Percentiles rank a stretch among this genome's conserved stretches.
Evolutionary conservation across 1,284 basidiomycete genomes (phyloP).

Genomic region (Rhodotorula sp.): DNA sequence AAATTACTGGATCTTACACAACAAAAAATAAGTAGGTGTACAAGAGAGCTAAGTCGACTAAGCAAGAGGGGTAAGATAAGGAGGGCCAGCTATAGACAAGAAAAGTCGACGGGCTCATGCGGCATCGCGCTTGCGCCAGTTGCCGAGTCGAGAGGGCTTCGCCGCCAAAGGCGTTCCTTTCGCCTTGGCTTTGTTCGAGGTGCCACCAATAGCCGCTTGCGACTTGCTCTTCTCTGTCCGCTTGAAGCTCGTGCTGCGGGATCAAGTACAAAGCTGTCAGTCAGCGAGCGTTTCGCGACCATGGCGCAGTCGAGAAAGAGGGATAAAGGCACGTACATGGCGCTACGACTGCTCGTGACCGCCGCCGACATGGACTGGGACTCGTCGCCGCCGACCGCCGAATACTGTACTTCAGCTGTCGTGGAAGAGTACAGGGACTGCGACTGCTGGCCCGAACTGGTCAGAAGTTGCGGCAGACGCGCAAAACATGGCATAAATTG

Average conservation of each 20-base stretch:
- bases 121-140: too few species aligned
- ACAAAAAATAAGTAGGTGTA: too few species aligned
- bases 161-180: too few species aligned
- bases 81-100: too few species aligned
- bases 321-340: constrained; percentile 18
- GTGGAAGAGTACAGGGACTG: background rate
- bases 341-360: constrained; percentile 2
- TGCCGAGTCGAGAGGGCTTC: too few species aligned
- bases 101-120: too few species aligned
- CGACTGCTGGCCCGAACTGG: constrained; percentile 2
- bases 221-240: background rate
- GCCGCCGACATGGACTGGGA: constrained; percentile 4
- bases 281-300: background rate
- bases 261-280: background rate
- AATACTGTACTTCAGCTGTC: background rate
- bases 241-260: constrained; percentile 26
- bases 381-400: constrained; percentile 19
- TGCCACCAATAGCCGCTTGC: too few species aligned
- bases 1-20: too few species aligned
- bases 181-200: too few species aligned
- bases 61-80: too few species aligned
- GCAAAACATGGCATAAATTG: background rate
- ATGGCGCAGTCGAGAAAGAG: background rate
- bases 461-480: fast-evolving
- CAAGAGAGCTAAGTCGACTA: too few species aligned